A percentile compares a stretch with the other conserved stretches of the same genome.
phyloP scores from a whole-genome alignment of 257 asterid species.

The Nicotiana benthamiana region DNA sequence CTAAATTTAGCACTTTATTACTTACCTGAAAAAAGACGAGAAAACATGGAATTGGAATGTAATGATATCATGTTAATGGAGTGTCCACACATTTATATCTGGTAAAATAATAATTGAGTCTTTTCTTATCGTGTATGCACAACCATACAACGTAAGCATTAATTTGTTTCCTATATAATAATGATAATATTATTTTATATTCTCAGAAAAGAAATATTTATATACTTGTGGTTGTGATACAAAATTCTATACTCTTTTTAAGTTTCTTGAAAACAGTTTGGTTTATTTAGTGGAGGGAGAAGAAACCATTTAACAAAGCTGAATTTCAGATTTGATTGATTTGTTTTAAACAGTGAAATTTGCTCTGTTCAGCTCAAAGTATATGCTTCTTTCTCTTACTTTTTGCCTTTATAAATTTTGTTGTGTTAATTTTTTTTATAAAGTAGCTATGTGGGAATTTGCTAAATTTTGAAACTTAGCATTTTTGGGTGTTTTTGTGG shows the following conservation, averaged over 20 bases:
- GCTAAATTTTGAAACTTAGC: background rate
- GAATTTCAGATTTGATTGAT: background rate
- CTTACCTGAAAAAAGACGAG: background rate
- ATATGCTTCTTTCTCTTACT: background rate
- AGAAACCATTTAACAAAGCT: background rate
- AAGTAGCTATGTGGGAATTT: background rate
- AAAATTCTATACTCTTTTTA: background rate
- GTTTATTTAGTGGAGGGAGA: background rate
- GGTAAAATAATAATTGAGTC: background rate
- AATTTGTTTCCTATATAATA: too few species aligned
- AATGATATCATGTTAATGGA: background rate
- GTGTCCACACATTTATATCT: background rate
- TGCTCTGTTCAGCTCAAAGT: background rate
- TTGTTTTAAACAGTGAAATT: background rate
- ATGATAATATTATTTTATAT: too few species aligned
- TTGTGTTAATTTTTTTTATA: too few species aligned
- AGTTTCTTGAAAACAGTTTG: background rate
- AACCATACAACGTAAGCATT: background rate
- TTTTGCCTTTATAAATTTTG: background rate
- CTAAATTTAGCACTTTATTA: background rate
- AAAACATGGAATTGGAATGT: background rate
- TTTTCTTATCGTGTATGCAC: background rate
- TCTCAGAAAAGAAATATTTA: background rate
- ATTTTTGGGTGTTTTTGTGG: background rate
- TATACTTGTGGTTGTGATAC: conserved; percentile 1